A percentile compares a stretch with the other conserved stretches of the same genome.
Evolutionary conservation across 202 grass and related monocot genomes (phyloP).

Genomic region (Musa balbisiana): DNA sequence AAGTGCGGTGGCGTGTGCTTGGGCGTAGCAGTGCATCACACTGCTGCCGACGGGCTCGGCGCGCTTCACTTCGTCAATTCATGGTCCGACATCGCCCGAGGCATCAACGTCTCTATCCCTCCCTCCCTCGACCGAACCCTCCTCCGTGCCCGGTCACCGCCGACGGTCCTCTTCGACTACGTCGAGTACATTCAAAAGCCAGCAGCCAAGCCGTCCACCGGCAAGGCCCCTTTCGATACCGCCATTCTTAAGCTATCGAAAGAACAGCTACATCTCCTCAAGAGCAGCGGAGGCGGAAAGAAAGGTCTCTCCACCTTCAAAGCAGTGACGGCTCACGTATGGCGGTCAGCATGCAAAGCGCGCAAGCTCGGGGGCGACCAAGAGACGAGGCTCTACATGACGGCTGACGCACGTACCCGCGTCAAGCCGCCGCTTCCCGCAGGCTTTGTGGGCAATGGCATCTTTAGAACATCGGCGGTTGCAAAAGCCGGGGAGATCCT

Average conservation of each 20-base stretch:
- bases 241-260: slow-evolving; percentile 15
- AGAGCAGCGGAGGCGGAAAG: not conserved
- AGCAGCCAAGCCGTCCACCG: not conserved
- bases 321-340: slow-evolving; percentile 19
- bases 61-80: slow-evolving; percentile 33
- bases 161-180: slow-evolving; percentile 10
- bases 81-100: slow-evolving; percentile 25
- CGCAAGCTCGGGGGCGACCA: not conserved
- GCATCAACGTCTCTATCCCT: not conserved
- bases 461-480: slow-evolving; percentile 8
- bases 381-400: slow-evolving; percentile 11
- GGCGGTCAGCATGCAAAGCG: slow-evolving; percentile 25
- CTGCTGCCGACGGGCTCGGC: slow-evolving; percentile 22
- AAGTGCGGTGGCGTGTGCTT: slow-evolving; percentile 30
- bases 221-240: slow-evolving; percentile 2
- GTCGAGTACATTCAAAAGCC: slow-evolving; percentile 3
- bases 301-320: slow-evolving; percentile 19
- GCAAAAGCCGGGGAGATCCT: slow-evolving; percentile 5
- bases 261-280: not conserved
- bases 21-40: slow-evolving; percentile 33
- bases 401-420: slow-evolving; percentile 9
- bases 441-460: slow-evolving; percentile 24
- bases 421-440: slow-evolving; percentile 19
- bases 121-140: slow-evolving; percentile 21
- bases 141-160: not conserved